A percentile compares a stretch with the other conserved stretches of the same genome.
phyloP scores from a whole-genome alignment of 2,329 filamentous ascomycete genomes.

The Pseudogymnoascus sp. region DNA sequence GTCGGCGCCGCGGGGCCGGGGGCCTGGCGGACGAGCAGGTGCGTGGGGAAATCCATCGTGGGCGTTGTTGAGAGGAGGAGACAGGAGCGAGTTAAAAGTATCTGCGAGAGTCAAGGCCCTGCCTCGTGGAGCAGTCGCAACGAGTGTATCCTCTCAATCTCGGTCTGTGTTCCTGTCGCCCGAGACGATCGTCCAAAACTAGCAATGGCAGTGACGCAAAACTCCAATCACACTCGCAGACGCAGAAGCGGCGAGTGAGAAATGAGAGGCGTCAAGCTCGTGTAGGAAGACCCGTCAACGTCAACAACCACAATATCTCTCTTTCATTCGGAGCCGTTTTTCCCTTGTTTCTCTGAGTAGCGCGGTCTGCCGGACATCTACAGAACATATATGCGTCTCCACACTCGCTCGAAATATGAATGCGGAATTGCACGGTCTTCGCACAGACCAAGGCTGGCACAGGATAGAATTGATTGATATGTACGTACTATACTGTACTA shows the following conservation, averaged over 20 bases:
- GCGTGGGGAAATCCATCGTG: not conserved
- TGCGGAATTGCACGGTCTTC: not conserved
- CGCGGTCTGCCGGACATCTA: not conserved
- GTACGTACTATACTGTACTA: not conserved
- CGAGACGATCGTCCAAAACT: not conserved
- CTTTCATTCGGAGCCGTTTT: not conserved
- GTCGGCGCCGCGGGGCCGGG: not conserved
- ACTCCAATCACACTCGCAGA: not conserved
- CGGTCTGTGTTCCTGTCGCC: not conserved
- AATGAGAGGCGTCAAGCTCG: not conserved
- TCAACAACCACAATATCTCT: not conserved
- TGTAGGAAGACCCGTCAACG: not conserved
- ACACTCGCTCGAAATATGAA: not conserved
- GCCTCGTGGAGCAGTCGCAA: not conserved
- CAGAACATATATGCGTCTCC: slow-evolving; percentile 6
- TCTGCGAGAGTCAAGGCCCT: not conserved
- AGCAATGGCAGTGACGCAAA: not conserved
- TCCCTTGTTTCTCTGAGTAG: not conserved
- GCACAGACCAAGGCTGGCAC: not conserved
- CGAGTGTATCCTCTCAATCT: not conserved
- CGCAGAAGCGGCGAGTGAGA: not conserved
- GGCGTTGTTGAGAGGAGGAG: not conserved
- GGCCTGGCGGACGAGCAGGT: not conserved
- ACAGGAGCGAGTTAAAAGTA: not conserved
- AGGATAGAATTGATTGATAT: not conserved